Evolutionary conservation across 2,329 filamentous ascomycete species (phyloP).

Genomic region (Aspergillus pseudoviridinutans): DNA sequence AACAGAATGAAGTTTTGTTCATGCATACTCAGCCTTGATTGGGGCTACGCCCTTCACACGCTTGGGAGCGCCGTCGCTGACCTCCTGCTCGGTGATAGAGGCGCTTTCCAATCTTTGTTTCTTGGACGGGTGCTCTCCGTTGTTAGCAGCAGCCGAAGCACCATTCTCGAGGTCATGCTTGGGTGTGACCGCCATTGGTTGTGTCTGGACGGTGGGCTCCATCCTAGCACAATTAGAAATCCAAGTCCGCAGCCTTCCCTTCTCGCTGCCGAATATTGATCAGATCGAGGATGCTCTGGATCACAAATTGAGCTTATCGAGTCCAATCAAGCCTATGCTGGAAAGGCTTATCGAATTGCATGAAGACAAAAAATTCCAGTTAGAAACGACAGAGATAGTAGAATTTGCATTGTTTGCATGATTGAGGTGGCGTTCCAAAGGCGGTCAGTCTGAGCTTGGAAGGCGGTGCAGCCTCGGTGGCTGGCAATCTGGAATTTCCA

Average conservation of each 20-base stretch:
- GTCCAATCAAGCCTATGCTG: not conserved
- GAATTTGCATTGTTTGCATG: slow-evolving; percentile 23
- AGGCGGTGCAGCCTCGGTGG: not conserved
- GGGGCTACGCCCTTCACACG: slow-evolving; percentile 59
- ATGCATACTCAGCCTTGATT: slow-evolving; percentile 66
- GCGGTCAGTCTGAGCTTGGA: not conserved
- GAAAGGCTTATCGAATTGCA: not conserved
- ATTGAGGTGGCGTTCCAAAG: slow-evolving; percentile 1
- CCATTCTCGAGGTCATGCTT: slow-evolving; percentile 20
- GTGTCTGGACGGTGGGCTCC: slow-evolving; percentile 8
- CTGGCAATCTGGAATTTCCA: not conserved
- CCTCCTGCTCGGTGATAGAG: slow-evolving; percentile 19
- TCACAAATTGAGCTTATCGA: not conserved
- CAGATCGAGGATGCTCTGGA: not conserved
- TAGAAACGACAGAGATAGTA: not conserved
- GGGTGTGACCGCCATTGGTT: slow-evolving; percentile 9
- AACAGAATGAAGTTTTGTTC: not conserved
- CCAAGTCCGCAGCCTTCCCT: not conserved
- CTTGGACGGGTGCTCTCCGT: slow-evolving; percentile 52
- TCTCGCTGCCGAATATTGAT: not conserved
- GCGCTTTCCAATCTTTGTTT: slow-evolving; percentile 53
- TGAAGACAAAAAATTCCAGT: slow-evolving; percentile 10
- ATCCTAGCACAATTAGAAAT: slow-evolving; percentile 1
- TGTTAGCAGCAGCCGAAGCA: slow-evolving; percentile 23
- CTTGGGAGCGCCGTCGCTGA: slow-evolving; percentile 25